Evolutionary conservation across 2,329 filamentous ascomycete species (phyloP), one percentile per base, ranked within the genome.

Genomic region (Sporothrix mexicana): DNA sequence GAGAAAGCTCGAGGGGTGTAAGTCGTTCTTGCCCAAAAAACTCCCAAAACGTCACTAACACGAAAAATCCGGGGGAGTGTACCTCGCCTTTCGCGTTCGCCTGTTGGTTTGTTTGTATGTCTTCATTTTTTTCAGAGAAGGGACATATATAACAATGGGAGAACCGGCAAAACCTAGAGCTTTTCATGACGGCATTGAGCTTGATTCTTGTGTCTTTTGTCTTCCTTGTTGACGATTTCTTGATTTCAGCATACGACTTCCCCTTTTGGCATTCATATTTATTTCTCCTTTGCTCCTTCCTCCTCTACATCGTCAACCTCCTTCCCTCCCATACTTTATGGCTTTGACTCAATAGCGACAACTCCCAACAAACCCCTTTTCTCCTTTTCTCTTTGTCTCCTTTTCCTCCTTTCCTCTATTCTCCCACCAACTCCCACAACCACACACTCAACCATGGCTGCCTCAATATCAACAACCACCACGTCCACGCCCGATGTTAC

Each of bases 21-120:
- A 67, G 36, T 64, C n/a, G 20, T 20, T 23, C 51, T 36, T 36
- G 53, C 10, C 53, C 53, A 57, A 13, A 30, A 45, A 12, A 41
- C 17, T 17, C 30, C 30, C 30, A 59, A 12, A 59, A 36, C 55
- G 55, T 59, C 61, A 66, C 61, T 66, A 66, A 66, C 61, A 66
- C 61, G 41, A 47, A 66, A 66, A 66, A 47, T 66, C 61, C 61
- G 61, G 61, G 61, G 61, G 61, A 47, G 61, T 66, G 61, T 47
- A 20, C 36, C 43, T 45, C 53, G 25, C 47, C 49, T 64, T 17
- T 45, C 23, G 30, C 49, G 25, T 15, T 47, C 61, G 41, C 41
- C 30, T 36, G 30, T 36, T 36, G 30, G 30, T 36, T 36, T 36
- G 25, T 57, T 13, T 57, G n/a, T 30, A 15, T 12, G 53, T 57